Conservation (phyloP, 2,329 filamentous ascomycete species). For the Fusarium decemcellulare region DNA sequence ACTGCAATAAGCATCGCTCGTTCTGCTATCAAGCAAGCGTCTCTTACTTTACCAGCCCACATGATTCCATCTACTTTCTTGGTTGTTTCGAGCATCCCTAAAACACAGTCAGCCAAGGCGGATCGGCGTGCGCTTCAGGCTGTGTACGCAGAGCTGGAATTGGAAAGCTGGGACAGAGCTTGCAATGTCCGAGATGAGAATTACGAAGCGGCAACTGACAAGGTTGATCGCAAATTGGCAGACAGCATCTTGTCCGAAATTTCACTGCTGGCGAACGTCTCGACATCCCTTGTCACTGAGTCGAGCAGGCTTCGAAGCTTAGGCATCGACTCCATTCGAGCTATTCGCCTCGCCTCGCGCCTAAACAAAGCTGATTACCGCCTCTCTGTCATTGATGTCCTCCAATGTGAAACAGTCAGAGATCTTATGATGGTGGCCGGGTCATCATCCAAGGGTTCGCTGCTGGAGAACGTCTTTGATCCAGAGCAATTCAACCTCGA, state of each 20-base stretch:
- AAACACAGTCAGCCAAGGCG: slow-evolving; percentile 17
- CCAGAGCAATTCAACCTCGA: slow-evolving; percentile 7
- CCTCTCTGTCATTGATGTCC: slow-evolving; percentile 10
- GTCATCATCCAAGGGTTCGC: background rate
- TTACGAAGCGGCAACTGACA: background rate
- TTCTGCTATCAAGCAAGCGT: slow-evolving; percentile 9
- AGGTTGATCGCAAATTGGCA: background rate
- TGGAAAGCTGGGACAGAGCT: slow-evolving; percentile 10
- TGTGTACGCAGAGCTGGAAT: slow-evolving; percentile 2
- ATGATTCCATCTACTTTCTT: slow-evolving; percentile 11
- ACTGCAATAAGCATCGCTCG: slow-evolving; percentile 7
- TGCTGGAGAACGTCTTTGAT: background rate
- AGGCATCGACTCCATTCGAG: slow-evolving; percentile 16
- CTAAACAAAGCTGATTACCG: slow-evolving; percentile 9
- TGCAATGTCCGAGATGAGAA: slow-evolving; percentile 1
- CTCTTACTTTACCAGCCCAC: background rate
- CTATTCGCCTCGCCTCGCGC: slow-evolving; percentile 11
- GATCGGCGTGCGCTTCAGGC: slow-evolving; percentile 15
- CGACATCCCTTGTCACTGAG: background rate
- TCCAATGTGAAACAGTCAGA: slow-evolving; percentile 13
- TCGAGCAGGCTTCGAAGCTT: slow-evolving; percentile 9
- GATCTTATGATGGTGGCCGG: background rate
- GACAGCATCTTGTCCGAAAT: background rate
- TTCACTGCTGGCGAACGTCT: slow-evolving; percentile 1
- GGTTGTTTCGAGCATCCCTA: slow-evolving; percentile 8